phyloP scores from a whole-genome alignment of 257 asterid genomes.

The Solanum clarkiae region DNA sequence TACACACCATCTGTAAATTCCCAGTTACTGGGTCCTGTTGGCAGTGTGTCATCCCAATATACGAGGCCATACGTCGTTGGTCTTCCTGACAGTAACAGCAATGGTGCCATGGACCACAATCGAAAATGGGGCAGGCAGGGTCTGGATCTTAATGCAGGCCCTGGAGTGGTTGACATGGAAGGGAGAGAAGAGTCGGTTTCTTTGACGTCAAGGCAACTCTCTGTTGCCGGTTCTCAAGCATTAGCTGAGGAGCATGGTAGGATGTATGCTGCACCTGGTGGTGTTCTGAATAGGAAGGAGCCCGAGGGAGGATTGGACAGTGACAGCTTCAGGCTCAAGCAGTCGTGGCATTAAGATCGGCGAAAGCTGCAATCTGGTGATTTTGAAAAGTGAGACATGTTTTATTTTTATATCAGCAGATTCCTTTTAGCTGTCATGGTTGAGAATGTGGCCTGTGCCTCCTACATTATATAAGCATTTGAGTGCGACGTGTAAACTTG shows the following conservation, averaged over 20 bases:
- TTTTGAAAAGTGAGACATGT: slow-evolving; percentile 14
- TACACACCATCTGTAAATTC: slow-evolving; percentile 41
- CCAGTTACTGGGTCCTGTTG: slow-evolving; percentile 45
- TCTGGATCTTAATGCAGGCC: slow-evolving; percentile 82
- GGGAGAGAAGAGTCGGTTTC: slow-evolving; percentile 43
- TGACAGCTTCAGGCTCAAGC: slow-evolving; percentile 62
- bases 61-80: slow-evolving; percentile 57
- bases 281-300: slow-evolving; percentile 57
- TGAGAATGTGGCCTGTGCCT: neutral
- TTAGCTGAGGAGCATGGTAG: slow-evolving; percentile 56
- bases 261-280: slow-evolving; percentile 37
- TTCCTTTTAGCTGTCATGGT: neutral
- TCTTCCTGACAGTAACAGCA: slow-evolving; percentile 33
- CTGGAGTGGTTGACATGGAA: slow-evolving; percentile 53
- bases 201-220: slow-evolving; percentile 39
- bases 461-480: neutral
- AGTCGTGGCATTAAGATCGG: slow-evolving; percentile 48
- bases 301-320: slow-evolving; percentile 74
- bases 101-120: slow-evolving; percentile 34
- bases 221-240: slow-evolving; percentile 49
- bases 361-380: neutral
- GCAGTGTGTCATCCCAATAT: slow-evolving; percentile 45
- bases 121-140: slow-evolving; percentile 70
- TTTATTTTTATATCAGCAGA: neutral
- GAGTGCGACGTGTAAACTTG: neutral